phyloP scores from a whole-genome alignment of 805 yeast genomes.

The Phaffomyces opuntiae region DNA sequence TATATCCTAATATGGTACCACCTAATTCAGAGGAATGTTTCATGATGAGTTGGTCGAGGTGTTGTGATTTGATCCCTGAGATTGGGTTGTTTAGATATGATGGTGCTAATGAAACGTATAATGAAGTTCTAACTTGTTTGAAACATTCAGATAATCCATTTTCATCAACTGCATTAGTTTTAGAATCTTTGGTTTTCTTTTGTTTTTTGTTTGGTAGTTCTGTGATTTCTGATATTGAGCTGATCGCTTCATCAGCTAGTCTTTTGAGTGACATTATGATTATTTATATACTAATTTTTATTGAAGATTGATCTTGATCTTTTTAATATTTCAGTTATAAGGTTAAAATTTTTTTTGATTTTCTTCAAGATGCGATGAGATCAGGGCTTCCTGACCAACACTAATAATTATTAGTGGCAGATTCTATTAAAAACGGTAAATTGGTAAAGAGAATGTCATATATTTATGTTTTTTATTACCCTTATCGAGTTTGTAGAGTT shows the following conservation, averaged over 20 bases:
- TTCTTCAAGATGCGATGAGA: constrained; percentile 1
- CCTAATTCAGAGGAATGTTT: constrained; percentile 61
- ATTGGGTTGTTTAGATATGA: constrained; percentile 59
- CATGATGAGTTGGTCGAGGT: constrained; percentile 86
- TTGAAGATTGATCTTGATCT: not conserved
- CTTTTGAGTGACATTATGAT: constrained; percentile 2
- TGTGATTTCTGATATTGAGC: not conserved
- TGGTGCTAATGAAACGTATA: constrained; percentile 90
- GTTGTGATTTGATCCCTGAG: constrained; percentile 79
- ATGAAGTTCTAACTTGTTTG: constrained; percentile 46
- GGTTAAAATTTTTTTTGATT: not conserved
- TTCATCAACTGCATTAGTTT: constrained; percentile 29
- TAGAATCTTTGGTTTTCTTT: constrained; percentile 18
- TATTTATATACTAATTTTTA: not conserved
- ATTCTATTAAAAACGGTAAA: too few relatives aligned
- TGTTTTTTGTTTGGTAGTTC: constrained; percentile 13
- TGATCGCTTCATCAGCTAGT: not conserved
- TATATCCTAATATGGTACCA: constrained; percentile 83
- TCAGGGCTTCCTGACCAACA: not conserved
- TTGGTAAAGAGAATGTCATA: too few relatives aligned
- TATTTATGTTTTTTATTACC: too few relatives aligned
- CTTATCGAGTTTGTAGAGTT: too few relatives aligned
- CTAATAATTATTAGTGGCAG: not conserved
- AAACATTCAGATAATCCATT: constrained; percentile 64
- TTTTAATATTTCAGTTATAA: not conserved